These are phyloP conservation scores for Nakazawaea populi DNA, from an alignment of 805 yeast species.

Conservation along the genomic window DNA sequence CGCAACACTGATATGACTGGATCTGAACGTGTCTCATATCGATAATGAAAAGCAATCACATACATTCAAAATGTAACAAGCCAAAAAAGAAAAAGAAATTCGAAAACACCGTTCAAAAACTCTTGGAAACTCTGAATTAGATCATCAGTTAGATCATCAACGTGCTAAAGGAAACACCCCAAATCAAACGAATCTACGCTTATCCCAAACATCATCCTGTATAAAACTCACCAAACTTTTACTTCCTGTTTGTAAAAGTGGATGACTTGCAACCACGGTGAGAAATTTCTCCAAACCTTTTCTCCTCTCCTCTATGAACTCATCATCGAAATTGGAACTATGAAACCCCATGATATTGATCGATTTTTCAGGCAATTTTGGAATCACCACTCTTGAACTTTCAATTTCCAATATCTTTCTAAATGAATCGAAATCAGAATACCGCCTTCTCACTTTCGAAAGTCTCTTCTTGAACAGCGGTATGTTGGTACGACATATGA, in stretches of 20 bases:
- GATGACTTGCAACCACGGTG: conserved; percentile 82
- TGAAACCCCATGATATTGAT: conserved; percentile 43
- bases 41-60: no score
- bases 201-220: conserved; percentile 81
- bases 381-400: conserved; percentile 73
- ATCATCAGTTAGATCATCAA: no score
- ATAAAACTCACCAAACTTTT: conserved; percentile 74
- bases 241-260: conserved; percentile 83
- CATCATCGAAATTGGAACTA: conserved; percentile 69
- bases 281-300: conserved; percentile 80
- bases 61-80: no score
- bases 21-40: no score
- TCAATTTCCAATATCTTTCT: conserved; percentile 71
- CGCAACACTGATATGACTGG: no score
- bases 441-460: conserved; percentile 75
- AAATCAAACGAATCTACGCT: conserved; percentile 17
- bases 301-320: conserved; percentile 77
- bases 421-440: conserved; percentile 84
- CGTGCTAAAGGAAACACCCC: no score
- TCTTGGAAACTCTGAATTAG: no score
- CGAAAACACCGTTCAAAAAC: no score
- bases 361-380: conserved; percentile 83
- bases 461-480: conserved; percentile 71
- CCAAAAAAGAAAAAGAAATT: no score
- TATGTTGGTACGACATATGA: conserved; percentile 82